phyloP scores from a whole-genome alignment of 768 basidiomycete genomes.

The Tulasnella sp. region DNA sequence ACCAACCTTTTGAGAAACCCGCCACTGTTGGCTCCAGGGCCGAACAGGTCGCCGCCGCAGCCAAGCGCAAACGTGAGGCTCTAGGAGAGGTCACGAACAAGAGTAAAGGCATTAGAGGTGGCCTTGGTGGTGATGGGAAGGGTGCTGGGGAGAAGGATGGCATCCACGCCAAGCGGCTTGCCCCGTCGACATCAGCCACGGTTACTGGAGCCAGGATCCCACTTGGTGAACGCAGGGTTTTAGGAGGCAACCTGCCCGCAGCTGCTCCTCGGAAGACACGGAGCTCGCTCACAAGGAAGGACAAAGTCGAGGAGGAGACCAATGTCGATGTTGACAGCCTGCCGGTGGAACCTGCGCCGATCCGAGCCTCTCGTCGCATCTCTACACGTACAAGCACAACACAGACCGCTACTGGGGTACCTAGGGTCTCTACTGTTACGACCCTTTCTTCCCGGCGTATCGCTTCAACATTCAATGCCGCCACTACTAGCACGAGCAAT shows the following conservation, averaged over 20 bases:
- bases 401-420: background rate
- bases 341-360: constrained; percentile 26
- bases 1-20: constrained; percentile 23
- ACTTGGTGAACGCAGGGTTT: constrained; percentile 11
- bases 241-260: background rate
- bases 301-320: background rate
- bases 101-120: constrained; percentile 21
- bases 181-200: background rate
- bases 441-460: background rate
- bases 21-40: constrained; percentile 34
- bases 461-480: background rate
- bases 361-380: constrained; percentile 13
- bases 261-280: constrained; percentile 16
- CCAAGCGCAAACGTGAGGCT: constrained; percentile 66
- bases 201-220: constrained; percentile 6
- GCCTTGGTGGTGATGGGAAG: constrained; percentile 30
- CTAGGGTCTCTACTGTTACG: background rate
- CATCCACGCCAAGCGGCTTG: constrained; percentile 41
- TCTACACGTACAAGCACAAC: background rate
- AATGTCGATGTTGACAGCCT: constrained; percentile 33
- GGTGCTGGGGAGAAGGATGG: constrained; percentile 23
- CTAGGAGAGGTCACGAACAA: constrained; percentile 54
- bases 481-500: constrained; percentile 3
- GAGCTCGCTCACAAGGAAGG: constrained; percentile 17
- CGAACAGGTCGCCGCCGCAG: constrained; percentile 36